Base-by-base conservation (phyloP, 805 yeast genomes). In the Soucietia sequanensis region DNA sequence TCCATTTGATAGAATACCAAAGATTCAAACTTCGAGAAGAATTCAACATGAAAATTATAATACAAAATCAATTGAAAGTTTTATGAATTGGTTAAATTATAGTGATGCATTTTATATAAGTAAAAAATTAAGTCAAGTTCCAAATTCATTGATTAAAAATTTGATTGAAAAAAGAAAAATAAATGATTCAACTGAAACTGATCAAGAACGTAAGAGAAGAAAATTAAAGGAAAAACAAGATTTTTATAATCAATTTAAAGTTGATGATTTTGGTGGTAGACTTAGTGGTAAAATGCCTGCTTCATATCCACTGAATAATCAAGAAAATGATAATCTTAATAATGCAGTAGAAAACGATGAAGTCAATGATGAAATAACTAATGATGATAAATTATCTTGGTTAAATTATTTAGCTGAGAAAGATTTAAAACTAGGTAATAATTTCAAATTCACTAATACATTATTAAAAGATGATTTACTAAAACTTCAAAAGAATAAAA, bases 221-320 rank as follows among this genome's bases (percentile, higher is more conserved):
- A 55, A 62, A 23, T 47, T 62, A 30, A 56, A 60, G 27, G 67
- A 65, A 42, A 56, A 61, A 14, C 71, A 65, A 41, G 69, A 65
- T 40, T 65, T 50, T 41, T 64, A 62, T 40, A 65, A 64, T 38
- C 65, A 60, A 35, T 48, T 65, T 29, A 60, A 60, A 29, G 52
- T 56, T 24, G 56, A 54, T 28, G 36, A 23, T 2, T 14, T 25
- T 8, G 14, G 12, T 7, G n/a, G 7, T 11, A 8, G n/a, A 11
- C 8, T 25, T n/a, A 12, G 27, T 14, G 27, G 27, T 14, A 25
- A 25, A 25, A 9, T 11, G 27, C 27, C 27, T 14, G 27, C 14
- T 9, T 11, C 27, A 34, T 11, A 24, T 5, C 16, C 20, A 7
- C 18, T 12, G 9, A 6, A 52, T 8, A 48, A 52, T 12, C 55